Conservation (phyloP, 2,329 filamentous ascomycete genomes). For the Aspergillus nomiae region DNA sequence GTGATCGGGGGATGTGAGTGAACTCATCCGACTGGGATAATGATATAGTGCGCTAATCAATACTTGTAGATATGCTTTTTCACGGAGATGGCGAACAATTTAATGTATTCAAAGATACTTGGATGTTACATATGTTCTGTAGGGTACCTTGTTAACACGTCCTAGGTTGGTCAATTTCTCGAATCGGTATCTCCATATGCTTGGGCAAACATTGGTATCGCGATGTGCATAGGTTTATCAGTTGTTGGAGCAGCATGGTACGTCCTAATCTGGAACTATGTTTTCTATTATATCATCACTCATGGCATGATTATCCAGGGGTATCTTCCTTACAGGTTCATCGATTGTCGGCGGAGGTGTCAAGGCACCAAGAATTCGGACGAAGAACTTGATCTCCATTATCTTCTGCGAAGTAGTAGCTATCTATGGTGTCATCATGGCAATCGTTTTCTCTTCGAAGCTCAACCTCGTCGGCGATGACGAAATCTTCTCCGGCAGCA, state of each 20-base stretch:
- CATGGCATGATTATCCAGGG: slow-evolving; percentile 60
- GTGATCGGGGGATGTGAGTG: slow-evolving; percentile 78
- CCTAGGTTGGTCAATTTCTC: slow-evolving; percentile 85
- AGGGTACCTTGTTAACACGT: slow-evolving; percentile 22
- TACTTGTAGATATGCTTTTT: slow-evolving; percentile 86
- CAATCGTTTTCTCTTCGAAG: slow-evolving; percentile 95
- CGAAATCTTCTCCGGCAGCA: slow-evolving; percentile 70
- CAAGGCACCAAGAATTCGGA: slow-evolving; percentile 93
- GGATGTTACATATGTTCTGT: too few species aligned
- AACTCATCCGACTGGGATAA: slow-evolving; percentile 11
- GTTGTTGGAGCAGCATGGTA: slow-evolving; percentile 97
- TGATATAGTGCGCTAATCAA: slow-evolving; percentile 21
- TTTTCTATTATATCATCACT: slow-evolving; percentile 2
- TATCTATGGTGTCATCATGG: slow-evolving; percentile 99
- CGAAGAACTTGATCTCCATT: slow-evolving; percentile 99
- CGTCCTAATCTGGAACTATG: slow-evolving; percentile 18
- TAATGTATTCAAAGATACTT: slow-evolving; percentile 64
- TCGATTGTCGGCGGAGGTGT: slow-evolving; percentile 97
- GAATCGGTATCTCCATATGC: slow-evolving; percentile 91
- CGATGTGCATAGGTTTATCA: slow-evolving; percentile 91
- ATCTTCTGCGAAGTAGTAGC: slow-evolving; percentile 99
- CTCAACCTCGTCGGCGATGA: slow-evolving; percentile 67
- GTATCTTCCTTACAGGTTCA: slow-evolving; percentile 97
- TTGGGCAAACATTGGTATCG: slow-evolving; percentile 89
- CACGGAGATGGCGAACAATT: slow-evolving; percentile 94